These are phyloP conservation scores for Neofusicoccum umdonicola DNA, from an alignment of 2,329 filamentous ascomycete genomes.

Conservation along the genomic window DNA sequence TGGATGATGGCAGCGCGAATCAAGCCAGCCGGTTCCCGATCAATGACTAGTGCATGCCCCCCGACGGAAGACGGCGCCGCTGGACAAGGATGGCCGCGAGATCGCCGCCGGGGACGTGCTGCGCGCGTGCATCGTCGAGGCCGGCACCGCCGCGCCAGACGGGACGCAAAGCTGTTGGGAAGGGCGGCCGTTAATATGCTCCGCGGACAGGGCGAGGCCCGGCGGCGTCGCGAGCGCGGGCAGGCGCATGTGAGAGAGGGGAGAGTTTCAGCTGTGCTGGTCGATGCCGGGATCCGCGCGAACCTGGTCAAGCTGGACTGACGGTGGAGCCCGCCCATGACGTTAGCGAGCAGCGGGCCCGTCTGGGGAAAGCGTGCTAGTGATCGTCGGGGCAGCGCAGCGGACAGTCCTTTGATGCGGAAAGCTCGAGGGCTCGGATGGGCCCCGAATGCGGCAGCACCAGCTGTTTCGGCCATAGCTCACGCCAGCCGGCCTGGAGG, in stretches of 20 bases:
- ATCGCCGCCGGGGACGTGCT: not conserved
- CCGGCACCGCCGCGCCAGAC: not conserved
- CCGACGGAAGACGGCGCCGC: conserved; percentile 4
- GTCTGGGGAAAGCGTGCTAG: conserved; percentile 6
- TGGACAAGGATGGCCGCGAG: conserved; percentile 1
- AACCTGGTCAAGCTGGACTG: not conserved
- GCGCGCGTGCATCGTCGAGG: not conserved
- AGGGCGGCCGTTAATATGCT: not conserved
- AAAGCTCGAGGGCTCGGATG: not conserved
- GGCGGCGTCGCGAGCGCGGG: too few species aligned
- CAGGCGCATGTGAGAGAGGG: not conserved
- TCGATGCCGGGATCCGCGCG: not conserved
- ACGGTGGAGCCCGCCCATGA: not conserved
- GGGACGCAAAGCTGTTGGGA: not conserved
- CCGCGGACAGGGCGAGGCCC: not conserved
- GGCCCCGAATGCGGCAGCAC: not conserved
- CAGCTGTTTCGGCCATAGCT: conserved; percentile 6
- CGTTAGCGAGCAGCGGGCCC: conserved; percentile 6
- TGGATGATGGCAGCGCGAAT: conserved; percentile 10
- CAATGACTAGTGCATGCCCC: not conserved
- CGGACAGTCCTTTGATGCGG: not conserved
- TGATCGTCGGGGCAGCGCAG: not conserved
- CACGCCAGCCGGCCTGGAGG: conserved; percentile 1
- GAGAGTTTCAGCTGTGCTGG: not conserved
- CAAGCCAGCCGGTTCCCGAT: not conserved